Base-by-base conservation (phyloP, 139 green algal species). In the Chlamydomonas schloesseri region DNA sequence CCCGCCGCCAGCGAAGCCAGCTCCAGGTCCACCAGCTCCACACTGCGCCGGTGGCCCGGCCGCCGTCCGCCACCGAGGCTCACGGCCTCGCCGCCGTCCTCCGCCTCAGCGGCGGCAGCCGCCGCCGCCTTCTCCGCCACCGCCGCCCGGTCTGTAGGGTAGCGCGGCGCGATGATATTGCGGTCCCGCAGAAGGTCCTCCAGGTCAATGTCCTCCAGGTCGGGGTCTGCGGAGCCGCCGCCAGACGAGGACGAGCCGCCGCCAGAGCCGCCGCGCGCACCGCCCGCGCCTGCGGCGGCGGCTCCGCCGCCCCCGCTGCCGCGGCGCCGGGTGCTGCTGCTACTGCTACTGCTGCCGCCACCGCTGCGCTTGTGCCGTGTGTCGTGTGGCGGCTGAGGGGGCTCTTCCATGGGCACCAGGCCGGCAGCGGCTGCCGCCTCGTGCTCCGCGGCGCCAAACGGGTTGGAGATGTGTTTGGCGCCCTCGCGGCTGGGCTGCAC, bases 161-260 rank as follows among this genome's bases (percentile, higher is more conserved):
- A 87, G 37, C 81, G 81, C 29, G 81, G 81, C 33, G 69, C 50
- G 8, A 87, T 79, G 53, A 87, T 79, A 34, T 55, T 0, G 2
- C 81, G 69, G 55, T 87, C 81, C 0, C 69, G 53, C 3, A 87
- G 81, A 34, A 87, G 28, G 55, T 87, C 69, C 20, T 74, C 69
- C 69, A 31, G 42, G 42, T 50, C 42, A 5, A 50, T 8, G 8
- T 50, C 75, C 58, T 42, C 77, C 21, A 82, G 23, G 58, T 81
- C 73, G 4, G 29, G 37, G 0, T 57, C 36, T 5, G 42, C 42
- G 42, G 42, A 50, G 42, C 42, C 42, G 42, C 42, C 42, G 42
- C 42, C 42, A 50, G 42, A 50, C 42, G 42, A 50, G 6, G 42
- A 50, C 42, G 42, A 50, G 42, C 42, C 42, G 42, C 42, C 42